Evolutionary conservation across 2,329 filamentous ascomycete species (phyloP).

Genomic region (Penicillium sp.): DNA sequence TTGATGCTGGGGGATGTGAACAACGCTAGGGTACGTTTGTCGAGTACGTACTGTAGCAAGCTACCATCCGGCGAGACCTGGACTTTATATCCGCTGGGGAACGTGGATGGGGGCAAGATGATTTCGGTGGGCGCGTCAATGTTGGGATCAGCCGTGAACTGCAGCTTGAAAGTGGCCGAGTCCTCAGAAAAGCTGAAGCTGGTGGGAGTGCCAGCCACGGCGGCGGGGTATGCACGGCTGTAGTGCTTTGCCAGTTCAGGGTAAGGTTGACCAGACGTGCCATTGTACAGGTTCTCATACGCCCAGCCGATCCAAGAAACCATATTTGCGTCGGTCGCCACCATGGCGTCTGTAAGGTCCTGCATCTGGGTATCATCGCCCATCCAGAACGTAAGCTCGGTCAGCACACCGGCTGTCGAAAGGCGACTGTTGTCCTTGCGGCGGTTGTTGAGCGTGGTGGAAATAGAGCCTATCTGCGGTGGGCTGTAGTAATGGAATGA

Average conservation of each 20-base stretch:
- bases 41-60: constrained; percentile 7
- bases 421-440: constrained; percentile 16
- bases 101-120: constrained; percentile 13
- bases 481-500: constrained; percentile 22
- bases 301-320: constrained; percentile 21
- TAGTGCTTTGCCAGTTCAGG: constrained; percentile 18
- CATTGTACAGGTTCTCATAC: constrained; percentile 18
- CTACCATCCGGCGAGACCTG: constrained; percentile 12
- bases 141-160: constrained; percentile 13
- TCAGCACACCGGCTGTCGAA: constrained; percentile 17
- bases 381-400: constrained; percentile 22
- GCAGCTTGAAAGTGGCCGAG: constrained; percentile 13
- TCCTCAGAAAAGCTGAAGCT: constrained; percentile 14
- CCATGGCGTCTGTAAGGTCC: constrained; percentile 16
- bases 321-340: constrained; percentile 17
- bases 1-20: constrained; percentile 16
- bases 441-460: constrained; percentile 16
- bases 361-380: constrained; percentile 20
- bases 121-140: constrained; percentile 16
- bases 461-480: constrained; percentile 17
- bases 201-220: constrained; percentile 13
- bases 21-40: constrained; percentile 15
- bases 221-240: constrained; percentile 16
- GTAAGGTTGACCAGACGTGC: constrained; percentile 11
- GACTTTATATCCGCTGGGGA: constrained; percentile 13